Base-by-base conservation (phyloP, 2,329 filamentous ascomycete species). In the Berkeleyomyces basicola region DNA sequence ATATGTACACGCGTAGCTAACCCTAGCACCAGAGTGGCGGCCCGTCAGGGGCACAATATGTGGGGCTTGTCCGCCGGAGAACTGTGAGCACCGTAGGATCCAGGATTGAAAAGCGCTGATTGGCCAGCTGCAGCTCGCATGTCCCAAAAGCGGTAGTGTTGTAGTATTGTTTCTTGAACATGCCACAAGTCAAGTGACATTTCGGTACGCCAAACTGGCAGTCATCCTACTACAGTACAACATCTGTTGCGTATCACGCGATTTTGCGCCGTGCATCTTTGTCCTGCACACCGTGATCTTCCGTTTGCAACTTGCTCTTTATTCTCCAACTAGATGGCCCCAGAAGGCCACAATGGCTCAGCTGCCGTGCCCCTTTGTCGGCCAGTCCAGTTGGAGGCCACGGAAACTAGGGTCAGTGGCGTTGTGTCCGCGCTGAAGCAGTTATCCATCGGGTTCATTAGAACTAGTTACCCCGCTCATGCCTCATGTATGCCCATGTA, bases 131-230 rank as follows among this genome's bases (percentile, higher is more conserved):
- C 11, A n/a, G 33, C n/a, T n/a, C 36, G 4, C 9, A 39, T 16
- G n/a, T 37, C n/a, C 51, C 51, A 31, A 39, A 55, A 55, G 39
- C 51, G 33, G 51, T 36, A 55, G 33, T 55, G 33, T 6, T 3
- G 2, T 55, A 33, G 49, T n/a, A 7, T 53, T 53, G 31, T 33
- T 14, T 33, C n/a, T 36, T 36, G 14, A 55, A 55, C 51, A 55
- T 55, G 51, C 51, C 51, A 55, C 33, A 55, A 55, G 51, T 55
- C 51, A 31, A 55, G 51, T 55, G 51, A 55, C 51, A 39, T 55
- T 11, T 55, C 51, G 51, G 51, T 55, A 55, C 51, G 39, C 31
- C 6, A 55, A 55, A 14, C 51, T 55, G 51, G 51, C 51, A 31
- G 39, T 55, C 33, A 55, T 55, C 33, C 51, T 55, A 39, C 51